These are phyloP conservation scores for Dactylellina parvicollis DNA, from an alignment of 2,329 filamentous ascomycete species.

Conservation along the genomic window DNA sequence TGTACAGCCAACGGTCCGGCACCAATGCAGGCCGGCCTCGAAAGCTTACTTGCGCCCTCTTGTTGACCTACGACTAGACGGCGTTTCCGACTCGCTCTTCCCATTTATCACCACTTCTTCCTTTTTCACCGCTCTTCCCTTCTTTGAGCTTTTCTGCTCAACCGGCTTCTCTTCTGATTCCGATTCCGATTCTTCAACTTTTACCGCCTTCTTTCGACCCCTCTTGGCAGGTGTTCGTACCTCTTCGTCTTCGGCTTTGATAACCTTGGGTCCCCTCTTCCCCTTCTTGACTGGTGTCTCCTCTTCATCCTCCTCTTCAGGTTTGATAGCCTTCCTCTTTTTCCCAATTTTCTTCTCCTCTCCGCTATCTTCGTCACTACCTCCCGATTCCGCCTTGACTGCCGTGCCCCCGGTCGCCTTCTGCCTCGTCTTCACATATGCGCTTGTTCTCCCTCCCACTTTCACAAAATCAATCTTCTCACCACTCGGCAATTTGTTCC, in stretches of 20 bases:
- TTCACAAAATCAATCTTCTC: conserved; percentile 86
- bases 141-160: conserved; percentile 22
- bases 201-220: conserved; percentile 36
- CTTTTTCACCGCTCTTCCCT: conserved; percentile 13
- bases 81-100: conserved; percentile 15
- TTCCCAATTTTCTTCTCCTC: conserved; percentile 50
- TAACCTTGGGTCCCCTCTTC: conserved; percentile 47
- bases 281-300: conserved; percentile 53
- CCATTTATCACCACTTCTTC: conserved; percentile 32
- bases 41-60: conserved; percentile 34
- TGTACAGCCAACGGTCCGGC: conserved; percentile 1
- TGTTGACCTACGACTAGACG: conserved; percentile 34
- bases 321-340: conserved; percentile 57
- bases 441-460: conserved; percentile 90
- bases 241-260: conserved; percentile 57
- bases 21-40: conserved; percentile 5
- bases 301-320: conserved; percentile 59
- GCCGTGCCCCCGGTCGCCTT: conserved; percentile 74
- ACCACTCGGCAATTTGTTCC: conserved; percentile 77
- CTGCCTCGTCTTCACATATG: conserved; percentile 83
- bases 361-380: conserved; percentile 48
- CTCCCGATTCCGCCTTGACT: conserved; percentile 62
- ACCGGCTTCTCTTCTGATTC: conserved; percentile 9
- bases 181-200: conserved; percentile 16
- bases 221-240: conserved; percentile 47